Evolutionary conservation across 371 early-diverging fungal species (phyloP).

Genomic region (Haplosporangium sp.): DNA sequence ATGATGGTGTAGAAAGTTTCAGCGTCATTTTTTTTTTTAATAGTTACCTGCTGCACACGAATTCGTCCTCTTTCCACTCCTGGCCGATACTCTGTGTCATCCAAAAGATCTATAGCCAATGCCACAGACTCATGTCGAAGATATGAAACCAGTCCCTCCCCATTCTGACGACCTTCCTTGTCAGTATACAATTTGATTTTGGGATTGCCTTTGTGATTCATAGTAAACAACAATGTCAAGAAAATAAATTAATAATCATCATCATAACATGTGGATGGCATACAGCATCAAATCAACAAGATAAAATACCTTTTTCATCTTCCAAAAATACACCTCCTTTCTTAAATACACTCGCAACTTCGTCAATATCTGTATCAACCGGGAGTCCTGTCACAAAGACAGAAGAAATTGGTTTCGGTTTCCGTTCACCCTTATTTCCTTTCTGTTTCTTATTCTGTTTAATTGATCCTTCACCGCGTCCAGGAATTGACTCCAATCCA

Average conservation of each 20-base stretch:
- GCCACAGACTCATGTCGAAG: constrained; percentile 91
- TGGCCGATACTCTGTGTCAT: constrained; percentile 84
- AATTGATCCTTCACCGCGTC: constrained; percentile 34
- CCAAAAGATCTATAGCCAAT: constrained; percentile 85
- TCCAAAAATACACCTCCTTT: constrained; percentile 94
- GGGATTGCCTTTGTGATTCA: constrained; percentile 70
- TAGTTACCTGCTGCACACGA: constrained; percentile 67
- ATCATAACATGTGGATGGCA: too few species aligned
- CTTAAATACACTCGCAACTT: constrained; percentile 80
- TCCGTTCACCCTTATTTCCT: constrained; percentile 57
- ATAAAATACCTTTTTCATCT: constrained; percentile 60
- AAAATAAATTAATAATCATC: background rate
- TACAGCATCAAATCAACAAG: too few species aligned
- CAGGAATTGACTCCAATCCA: constrained; percentile 27
- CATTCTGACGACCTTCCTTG: constrained; percentile 77
- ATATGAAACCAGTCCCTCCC: constrained; percentile 92
- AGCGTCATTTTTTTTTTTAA: constrained; percentile 18
- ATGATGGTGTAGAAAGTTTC: constrained; percentile 61
- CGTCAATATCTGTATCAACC: constrained; percentile 81
- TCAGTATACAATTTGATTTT: constrained; percentile 91
- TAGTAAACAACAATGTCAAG: too few species aligned
- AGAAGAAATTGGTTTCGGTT: constrained; percentile 73
- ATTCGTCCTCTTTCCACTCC: constrained; percentile 71
- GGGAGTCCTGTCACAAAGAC: constrained; percentile 93
- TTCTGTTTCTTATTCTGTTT: constrained; percentile 43